Evolutionary conservation across 83 land plant genomes (phyloP), one percentile per base, ranked within the genome.

Genomic region (Picea abies): DNA sequence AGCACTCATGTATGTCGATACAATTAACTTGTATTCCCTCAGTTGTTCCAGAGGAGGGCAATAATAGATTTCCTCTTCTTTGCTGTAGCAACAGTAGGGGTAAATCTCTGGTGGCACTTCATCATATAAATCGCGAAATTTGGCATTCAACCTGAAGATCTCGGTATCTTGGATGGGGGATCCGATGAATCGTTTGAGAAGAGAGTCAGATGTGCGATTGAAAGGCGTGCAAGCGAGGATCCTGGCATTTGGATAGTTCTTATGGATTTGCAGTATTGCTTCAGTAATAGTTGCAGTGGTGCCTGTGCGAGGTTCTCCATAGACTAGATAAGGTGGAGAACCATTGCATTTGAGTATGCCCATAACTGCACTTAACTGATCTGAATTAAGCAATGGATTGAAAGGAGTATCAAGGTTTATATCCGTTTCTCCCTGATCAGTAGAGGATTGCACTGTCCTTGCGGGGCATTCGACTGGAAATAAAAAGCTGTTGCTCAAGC

Each of bases 221-320:
- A 98, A 96, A 79, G 99, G 85, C 5, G 98, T 94, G 85, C 99
- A 96, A 0, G 94, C 92, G 44, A 96, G 93, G 84, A 96, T 86
- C 10, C 89, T 80, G 15, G 88, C 63, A 63, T 85, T 62, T 19
- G 71, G 81, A 70, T 84, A 82, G 9, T 60, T 87, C 35, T 17
- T 84, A 78, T 86, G 87, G 23, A 93, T 85, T 77, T 96, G 99
- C n/a, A 96, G 85, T 79, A 96, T 96, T 17, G 94, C 93, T 81
- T 96, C 99, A 17, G 95, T 89, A 2, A 96, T 52, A 17, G 99
- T 96, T 80, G 86, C 79, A 60, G 99, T 95, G 82, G 95, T 96
- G 1, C 99, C 99, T n/a, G 99, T 96, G 35, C 99, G 97, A 7
- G 99, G 99, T 75, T 97, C 94, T 8, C 99, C 99, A 85, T 91